phyloP scores from a whole-genome alignment of 2,329 filamentous ascomycete genomes.

The Chaetomium sp. region DNA sequence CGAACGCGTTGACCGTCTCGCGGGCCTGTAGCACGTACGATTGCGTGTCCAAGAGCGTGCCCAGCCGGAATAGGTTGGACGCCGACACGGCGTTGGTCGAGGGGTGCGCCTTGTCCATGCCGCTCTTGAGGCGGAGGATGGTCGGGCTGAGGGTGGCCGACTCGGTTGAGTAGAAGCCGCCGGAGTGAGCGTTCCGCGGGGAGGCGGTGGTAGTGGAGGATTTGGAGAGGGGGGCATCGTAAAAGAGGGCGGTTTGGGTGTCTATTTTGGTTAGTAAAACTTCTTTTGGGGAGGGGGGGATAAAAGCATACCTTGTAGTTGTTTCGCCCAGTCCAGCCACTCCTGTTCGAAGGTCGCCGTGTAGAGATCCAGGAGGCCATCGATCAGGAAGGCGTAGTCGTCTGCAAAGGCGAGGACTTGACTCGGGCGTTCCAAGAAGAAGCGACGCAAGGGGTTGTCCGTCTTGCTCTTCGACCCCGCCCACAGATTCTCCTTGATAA shows the following conservation, averaged over 20 bases:
- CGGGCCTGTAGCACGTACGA: conserved; percentile 66
- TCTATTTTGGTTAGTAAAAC: conserved; percentile 46
- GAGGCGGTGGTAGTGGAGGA: conserved; percentile 38
- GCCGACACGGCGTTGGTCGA: conserved; percentile 88
- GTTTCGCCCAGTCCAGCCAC: conserved; percentile 79
- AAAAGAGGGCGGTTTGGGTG: conserved; percentile 75
- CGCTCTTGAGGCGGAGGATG: conserved; percentile 88
- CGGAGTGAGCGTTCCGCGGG: conserved; percentile 45
- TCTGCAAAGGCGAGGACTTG: conserved; percentile 79
- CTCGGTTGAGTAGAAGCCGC: conserved; percentile 74
- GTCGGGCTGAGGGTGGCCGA: conserved; percentile 61
- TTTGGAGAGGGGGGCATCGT: conserved; percentile 58
- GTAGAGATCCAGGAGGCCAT: conserved; percentile 81
- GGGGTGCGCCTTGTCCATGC: conserved; percentile 89
- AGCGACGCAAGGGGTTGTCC: conserved; percentile 70
- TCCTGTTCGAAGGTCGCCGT: conserved; percentile 75
- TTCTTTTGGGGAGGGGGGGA: too few species aligned
- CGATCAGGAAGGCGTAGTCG: conserved; percentile 88
- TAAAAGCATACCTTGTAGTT: conserved; percentile 67
- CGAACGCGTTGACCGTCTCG: conserved; percentile 80
- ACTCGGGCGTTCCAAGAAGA: conserved; percentile 64
- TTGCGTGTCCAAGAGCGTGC: conserved; percentile 66
- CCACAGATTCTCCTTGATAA: conserved; percentile 75
- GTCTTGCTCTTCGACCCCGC: conserved; percentile 49
- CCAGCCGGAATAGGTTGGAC: conserved; percentile 81